phyloP scores from a whole-genome alignment of 2,329 filamentous ascomycete species.

The Chaetomium strumarium region DNA sequence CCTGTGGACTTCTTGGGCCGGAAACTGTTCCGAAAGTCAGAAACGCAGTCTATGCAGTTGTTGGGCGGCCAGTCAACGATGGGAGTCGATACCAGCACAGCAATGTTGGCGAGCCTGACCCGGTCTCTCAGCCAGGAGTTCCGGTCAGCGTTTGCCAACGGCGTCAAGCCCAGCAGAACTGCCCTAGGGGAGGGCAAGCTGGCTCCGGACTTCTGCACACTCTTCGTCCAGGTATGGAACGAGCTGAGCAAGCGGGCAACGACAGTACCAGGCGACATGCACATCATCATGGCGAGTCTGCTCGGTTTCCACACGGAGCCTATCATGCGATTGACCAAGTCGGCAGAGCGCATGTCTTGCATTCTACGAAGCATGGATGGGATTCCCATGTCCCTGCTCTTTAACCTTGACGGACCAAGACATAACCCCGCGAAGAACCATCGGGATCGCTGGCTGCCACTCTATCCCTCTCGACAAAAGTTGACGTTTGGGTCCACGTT shows the following conservation, averaged over 20 bases:
- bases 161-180: slow-evolving; percentile 14
- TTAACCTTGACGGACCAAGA: slow-evolving; percentile 18
- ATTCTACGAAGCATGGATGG: slow-evolving; percentile 21
- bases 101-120: slow-evolving; percentile 15
- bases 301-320: slow-evolving; percentile 20
- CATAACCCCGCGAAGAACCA: slow-evolving; percentile 16
- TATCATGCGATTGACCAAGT: slow-evolving; percentile 14
- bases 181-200: slow-evolving; percentile 9
- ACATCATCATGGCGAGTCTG: slow-evolving; percentile 19
- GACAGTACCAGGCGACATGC: slow-evolving; percentile 19
- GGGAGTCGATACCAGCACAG: slow-evolving; percentile 7
- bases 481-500: slow-evolving; percentile 16
- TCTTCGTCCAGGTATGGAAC: slow-evolving; percentile 22
- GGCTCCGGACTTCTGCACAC: slow-evolving; percentile 19
- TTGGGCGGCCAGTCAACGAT: slow-evolving; percentile 2
- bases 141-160: slow-evolving; percentile 17
- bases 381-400: slow-evolving; percentile 20
- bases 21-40: not conserved
- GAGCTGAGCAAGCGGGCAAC: slow-evolving; percentile 19
- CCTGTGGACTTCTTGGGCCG: slow-evolving; percentile 7
- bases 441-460: slow-evolving; percentile 20
- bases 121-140: slow-evolving; percentile 16
- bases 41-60: not conserved
- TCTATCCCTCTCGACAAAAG: slow-evolving; percentile 17
- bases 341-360: slow-evolving; percentile 19